Evolutionary conservation across 2,329 filamentous ascomycete genomes (phyloP).

Genomic region (Arthrocladium fulminans): DNA sequence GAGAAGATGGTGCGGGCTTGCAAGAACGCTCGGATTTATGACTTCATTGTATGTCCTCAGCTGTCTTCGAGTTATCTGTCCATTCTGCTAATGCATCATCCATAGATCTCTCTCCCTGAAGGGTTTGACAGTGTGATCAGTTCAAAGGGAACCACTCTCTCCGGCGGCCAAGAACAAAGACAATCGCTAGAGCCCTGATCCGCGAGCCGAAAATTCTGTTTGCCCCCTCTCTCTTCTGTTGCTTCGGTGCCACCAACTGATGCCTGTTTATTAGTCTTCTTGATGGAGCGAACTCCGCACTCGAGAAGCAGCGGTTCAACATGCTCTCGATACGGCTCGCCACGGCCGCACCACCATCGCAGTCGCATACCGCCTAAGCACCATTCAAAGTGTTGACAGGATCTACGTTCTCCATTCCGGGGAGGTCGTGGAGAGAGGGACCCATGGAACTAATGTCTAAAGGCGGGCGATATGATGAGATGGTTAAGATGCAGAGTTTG

Average conservation of each 20-base stretch:
- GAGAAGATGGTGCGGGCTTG: slow-evolving; percentile 70
- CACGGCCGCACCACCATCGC: slow-evolving; percentile 57
- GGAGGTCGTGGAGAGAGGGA: slow-evolving; percentile 55
- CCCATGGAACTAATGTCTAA: too few species aligned
- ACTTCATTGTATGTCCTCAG: slow-evolving; percentile 36
- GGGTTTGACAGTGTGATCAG: slow-evolving; percentile 46
- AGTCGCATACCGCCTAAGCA: slow-evolving; percentile 65
- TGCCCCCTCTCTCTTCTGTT: too few species aligned
- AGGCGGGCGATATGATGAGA: too few species aligned
- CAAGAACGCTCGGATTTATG: slow-evolving; percentile 45
- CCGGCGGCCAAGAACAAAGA: slow-evolving; percentile 44
- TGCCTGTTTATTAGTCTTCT: too few species aligned
- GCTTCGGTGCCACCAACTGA: too few species aligned
- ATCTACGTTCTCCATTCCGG: slow-evolving; percentile 63
- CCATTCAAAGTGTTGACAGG: slow-evolving; percentile 64
- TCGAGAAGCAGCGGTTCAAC: slow-evolving; percentile 67
- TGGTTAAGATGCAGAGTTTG: too few species aligned
- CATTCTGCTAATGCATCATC: slow-evolving; percentile 12
- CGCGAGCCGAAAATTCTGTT: slow-evolving; percentile 57
- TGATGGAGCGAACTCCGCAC: slow-evolving; percentile 67
- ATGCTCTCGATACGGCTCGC: slow-evolving; percentile 62
- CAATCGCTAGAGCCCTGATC: slow-evolving; percentile 38
- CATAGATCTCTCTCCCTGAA: too few species aligned
- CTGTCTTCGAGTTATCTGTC: not conserved
- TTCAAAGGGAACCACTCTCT: slow-evolving; percentile 42